phyloP scores from a whole-genome alignment of 108 stramenopile species.

The Fragilaria radians region DNA sequence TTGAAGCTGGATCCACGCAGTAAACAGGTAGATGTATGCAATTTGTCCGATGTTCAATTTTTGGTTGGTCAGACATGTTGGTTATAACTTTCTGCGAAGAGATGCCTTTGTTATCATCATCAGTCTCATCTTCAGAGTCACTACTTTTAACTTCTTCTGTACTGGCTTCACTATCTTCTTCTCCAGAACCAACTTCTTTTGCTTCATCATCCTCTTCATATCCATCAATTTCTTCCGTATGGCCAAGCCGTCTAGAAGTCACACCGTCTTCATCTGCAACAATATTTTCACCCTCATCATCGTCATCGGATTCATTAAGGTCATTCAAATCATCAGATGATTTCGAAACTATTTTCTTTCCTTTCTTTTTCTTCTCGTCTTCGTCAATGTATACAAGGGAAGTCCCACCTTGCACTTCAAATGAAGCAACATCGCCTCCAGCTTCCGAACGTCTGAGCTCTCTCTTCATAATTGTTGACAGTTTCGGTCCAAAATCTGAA shows the following conservation, averaged over 20 bases:
- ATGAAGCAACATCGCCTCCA: constrained; percentile 9
- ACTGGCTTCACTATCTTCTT: constrained; percentile 5
- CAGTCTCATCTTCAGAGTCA: constrained; percentile 38
- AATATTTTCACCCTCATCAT: constrained; percentile 56
- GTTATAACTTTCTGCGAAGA: constrained; percentile 14
- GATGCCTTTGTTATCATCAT: constrained; percentile 20
- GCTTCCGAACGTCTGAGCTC: constrained; percentile 66
- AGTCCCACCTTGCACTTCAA: constrained; percentile 50
- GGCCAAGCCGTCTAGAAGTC: constrained; percentile 37
- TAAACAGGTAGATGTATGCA: constrained; percentile 52
- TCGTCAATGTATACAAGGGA: constrained; percentile 7
- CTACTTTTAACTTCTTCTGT: constrained; percentile 31
- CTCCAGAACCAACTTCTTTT: constrained; percentile 6
- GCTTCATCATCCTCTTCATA: constrained; percentile 62
- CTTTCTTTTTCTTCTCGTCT: constrained; percentile 9
- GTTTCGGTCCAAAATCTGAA: constrained; percentile 59
- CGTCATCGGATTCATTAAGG: constrained; percentile 69
- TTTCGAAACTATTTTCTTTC: constrained; percentile 24
- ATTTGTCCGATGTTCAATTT: constrained; percentile 43
- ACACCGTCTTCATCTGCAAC: constrained; percentile 60
- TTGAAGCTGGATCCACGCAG: constrained; percentile 68
- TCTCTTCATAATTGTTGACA: constrained; percentile 71
- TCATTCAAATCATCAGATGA: constrained; percentile 68
- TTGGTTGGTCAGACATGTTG: constrained; percentile 1
- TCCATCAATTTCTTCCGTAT: constrained; percentile 48